Conservation (phyloP, 257 asterid genomes). For the Cruciata laevipes region DNA sequence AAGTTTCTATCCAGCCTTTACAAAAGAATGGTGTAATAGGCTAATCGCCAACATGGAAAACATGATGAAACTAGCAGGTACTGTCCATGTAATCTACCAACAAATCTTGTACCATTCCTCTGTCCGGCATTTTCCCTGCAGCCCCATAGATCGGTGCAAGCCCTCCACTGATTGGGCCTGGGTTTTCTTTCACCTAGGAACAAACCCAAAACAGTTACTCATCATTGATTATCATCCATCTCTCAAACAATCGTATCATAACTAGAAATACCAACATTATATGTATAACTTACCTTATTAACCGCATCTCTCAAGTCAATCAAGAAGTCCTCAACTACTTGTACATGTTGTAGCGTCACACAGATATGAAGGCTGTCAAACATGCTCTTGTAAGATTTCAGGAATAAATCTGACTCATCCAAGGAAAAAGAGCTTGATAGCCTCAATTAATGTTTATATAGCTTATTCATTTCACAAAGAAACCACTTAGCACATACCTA, state of each 20-base stretch:
- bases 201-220: background rate
- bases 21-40: constrained; percentile 17
- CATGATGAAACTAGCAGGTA: constrained; percentile 41
- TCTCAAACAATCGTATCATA: background rate
- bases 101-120: constrained; percentile 84
- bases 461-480: background rate
- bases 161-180: constrained; percentile 89
- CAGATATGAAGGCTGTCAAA: constrained; percentile 83
- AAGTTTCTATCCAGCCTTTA: constrained; percentile 6
- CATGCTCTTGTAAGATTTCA: constrained; percentile 9
- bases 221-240: background rate
- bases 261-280: background rate
- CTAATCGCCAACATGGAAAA: background rate
- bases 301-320: constrained; percentile 69
- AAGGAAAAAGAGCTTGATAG: background rate
- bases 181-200: constrained; percentile 74
- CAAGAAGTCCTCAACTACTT: constrained; percentile 58
- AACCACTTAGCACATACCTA: constrained; percentile 53
- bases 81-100: constrained; percentile 88
- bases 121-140: constrained; percentile 95
- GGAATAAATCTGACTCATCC: constrained; percentile 1
- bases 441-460: background rate
- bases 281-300: constrained; percentile 39
- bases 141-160: constrained; percentile 98
- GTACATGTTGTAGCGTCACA: constrained; percentile 89